phyloP scores from a whole-genome alignment of 257 asterid genomes.

The Asclepias syriaca region DNA sequence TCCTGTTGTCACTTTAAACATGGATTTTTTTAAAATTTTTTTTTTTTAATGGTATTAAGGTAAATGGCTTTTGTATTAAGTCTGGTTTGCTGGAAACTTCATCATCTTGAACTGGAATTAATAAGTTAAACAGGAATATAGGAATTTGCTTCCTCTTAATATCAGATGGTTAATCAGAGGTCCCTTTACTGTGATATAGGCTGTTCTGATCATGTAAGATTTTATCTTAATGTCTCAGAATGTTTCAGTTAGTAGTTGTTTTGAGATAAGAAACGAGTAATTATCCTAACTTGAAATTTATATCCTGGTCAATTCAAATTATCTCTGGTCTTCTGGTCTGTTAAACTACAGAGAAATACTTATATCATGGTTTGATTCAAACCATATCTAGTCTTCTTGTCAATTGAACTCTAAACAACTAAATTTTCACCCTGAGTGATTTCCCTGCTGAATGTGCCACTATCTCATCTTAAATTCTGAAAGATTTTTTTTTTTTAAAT shows the following conservation, averaged over 20 bases:
- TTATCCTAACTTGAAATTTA: neutral
- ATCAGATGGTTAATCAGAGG: neutral
- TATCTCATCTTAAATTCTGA: neutral
- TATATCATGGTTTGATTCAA: neutral
- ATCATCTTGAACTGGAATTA: neutral
- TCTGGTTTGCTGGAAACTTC: neutral
- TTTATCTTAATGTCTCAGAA: neutral
- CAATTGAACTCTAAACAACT: neutral
- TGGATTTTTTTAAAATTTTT: neutral
- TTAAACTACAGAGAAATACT: neutral
- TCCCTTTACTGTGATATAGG: neutral
- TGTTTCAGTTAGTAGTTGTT: neutral
- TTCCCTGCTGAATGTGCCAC: neutral
- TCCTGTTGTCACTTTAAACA: conserved; percentile 2
- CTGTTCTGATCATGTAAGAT: neutral
- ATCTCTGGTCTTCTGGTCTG: neutral
- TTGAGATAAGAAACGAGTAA: neutral
- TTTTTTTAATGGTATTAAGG: neutral
- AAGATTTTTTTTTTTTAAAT: neutral
- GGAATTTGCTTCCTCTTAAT: neutral
- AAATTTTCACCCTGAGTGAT: neutral
- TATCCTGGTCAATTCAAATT: neutral
- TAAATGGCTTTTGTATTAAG: neutral
- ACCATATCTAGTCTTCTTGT: neutral
- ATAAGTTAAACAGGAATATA: neutral